phyloP scores from a whole-genome alignment of 1,139 yeast species.

The Kodamaea sp. region DNA sequence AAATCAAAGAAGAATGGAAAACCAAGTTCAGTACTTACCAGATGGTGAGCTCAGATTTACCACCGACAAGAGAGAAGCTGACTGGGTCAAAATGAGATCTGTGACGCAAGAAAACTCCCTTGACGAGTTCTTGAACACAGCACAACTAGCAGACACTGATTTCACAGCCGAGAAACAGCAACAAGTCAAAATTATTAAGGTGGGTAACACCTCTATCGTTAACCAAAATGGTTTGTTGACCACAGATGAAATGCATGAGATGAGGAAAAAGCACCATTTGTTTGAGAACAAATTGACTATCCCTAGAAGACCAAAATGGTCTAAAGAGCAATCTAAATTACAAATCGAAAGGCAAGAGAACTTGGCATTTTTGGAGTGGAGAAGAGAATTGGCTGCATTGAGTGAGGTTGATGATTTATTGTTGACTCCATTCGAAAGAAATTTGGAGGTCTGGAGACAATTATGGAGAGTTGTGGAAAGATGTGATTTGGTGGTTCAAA shows the following conservation, averaged over 20 bases:
- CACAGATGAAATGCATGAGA: conserved; percentile 63
- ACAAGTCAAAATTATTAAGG: conserved; percentile 80
- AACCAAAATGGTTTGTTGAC: conserved; percentile 54
- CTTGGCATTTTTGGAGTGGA: conserved; percentile 90
- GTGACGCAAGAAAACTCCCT: conserved; percentile 93
- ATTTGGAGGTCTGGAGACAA: conserved; percentile 97
- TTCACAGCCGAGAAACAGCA: conserved; percentile 88
- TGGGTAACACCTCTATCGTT: conserved; percentile 59
- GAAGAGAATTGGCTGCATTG: conserved; percentile 81
- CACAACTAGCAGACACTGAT: conserved; percentile 94
- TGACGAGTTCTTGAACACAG: conserved; percentile 93
- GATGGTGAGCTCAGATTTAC: conserved; percentile 86
- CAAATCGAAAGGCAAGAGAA: conserved; percentile 88
- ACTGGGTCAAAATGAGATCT: conserved; percentile 87
- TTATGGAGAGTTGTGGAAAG: conserved; percentile 98
- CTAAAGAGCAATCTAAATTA: conserved; percentile 62
- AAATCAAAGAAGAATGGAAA: conserved; percentile 69
- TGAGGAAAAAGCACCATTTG: conserved; percentile 67
- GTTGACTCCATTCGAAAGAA: conserved; percentile 95
- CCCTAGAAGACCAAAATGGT: conserved; percentile 94
- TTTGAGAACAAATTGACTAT: conserved; percentile 84
- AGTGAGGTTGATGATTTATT: conserved; percentile 82
- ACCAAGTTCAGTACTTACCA: conserved; percentile 69
- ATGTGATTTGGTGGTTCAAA: conserved; percentile 91
- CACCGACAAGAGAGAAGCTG: conserved; percentile 80